Evolutionary conservation across 1,284 basidiomycete genomes (phyloP), one percentile per base, ranked within the genome.

Genomic region (Irpex lacteus): DNA sequence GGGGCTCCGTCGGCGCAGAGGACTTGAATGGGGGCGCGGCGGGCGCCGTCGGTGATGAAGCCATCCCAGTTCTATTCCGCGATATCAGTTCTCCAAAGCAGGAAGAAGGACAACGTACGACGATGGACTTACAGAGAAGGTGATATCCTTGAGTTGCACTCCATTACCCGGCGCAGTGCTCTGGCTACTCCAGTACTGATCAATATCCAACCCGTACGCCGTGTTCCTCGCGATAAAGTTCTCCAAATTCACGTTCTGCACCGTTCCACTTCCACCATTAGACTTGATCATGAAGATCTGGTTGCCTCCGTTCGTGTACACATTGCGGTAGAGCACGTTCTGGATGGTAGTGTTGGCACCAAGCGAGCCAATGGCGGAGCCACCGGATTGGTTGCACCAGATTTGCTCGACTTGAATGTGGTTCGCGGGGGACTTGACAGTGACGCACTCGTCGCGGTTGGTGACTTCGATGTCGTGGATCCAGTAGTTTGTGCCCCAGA

Each of bases 201-300:
- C 71, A 60, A 77, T 66, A 62, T 77, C 68, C 50, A 75, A 67
- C 3, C 73, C 75, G 62, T 77, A 77, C 18, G 76, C 76, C 19
- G 73, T 74, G 1, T 72, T 73, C 4, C 71, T 69, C 1, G 71
- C 65, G 59, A 75, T 69, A 69, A 78, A 78, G 67, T 74, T 71
- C 62, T 76, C 65, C 66, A 78, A 72, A 7, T 73, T 64, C 21
- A 77, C 75, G 64, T 77, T 76, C 52, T 64, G 65, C 59, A 78
- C 74, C 59, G 69, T 73, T 6, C 77, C 76, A 11, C 70, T 70
- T 15, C 77, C 77, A 8, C 71, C 69, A 66, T 76, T 74, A 38
- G 71, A 72, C 68, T 78, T 78, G 70, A 78, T 73, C 77, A 78
- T 77, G 66, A 77, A 72, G 2, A 73, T 72, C 65, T 76, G 74